Conservation (phyloP, 2,329 filamentous ascomycete species). For the Dothistroma septosporum region DNA sequence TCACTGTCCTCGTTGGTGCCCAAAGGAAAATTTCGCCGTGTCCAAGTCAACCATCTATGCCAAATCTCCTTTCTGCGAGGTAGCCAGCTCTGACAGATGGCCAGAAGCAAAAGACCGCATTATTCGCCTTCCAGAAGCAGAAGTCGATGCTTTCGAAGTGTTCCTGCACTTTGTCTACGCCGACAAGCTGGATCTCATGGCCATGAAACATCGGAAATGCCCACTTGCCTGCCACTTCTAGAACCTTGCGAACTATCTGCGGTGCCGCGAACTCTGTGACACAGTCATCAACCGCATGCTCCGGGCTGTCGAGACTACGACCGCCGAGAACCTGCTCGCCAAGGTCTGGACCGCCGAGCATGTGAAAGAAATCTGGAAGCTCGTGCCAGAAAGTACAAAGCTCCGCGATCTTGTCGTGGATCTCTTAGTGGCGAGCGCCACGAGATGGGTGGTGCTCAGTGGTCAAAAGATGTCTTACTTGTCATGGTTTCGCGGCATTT, state of each 20-base stretch:
- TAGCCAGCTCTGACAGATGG: constrained; percentile 8
- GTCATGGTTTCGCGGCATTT: no score
- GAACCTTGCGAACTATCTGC: not conserved
- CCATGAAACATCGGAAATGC: no score
- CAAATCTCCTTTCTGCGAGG: constrained; percentile 11
- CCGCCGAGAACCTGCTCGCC: not conserved
- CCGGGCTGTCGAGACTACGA: not conserved
- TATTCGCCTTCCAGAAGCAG: not conserved
- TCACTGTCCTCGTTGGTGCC: constrained; percentile 2
- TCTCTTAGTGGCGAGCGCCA: not conserved
- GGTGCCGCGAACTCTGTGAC: not conserved
- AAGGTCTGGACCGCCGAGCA: not conserved
- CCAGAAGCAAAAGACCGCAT: constrained; percentile 1
- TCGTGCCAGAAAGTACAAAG: not conserved
- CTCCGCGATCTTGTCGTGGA: not conserved
- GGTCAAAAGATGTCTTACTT: no score
- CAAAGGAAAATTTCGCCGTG: not conserved
- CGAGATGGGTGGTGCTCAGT: not conserved
- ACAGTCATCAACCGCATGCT: not conserved
- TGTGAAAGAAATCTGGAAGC: not conserved
- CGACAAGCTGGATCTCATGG: not conserved
- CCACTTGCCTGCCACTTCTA: no score
- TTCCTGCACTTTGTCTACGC: constrained; percentile 1
- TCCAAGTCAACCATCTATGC: constrained; percentile 4
- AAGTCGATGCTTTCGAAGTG: not conserved